Conservation (phyloP, 495 filamentous ascomycete species). For the Aspergillus affinis region DNA sequence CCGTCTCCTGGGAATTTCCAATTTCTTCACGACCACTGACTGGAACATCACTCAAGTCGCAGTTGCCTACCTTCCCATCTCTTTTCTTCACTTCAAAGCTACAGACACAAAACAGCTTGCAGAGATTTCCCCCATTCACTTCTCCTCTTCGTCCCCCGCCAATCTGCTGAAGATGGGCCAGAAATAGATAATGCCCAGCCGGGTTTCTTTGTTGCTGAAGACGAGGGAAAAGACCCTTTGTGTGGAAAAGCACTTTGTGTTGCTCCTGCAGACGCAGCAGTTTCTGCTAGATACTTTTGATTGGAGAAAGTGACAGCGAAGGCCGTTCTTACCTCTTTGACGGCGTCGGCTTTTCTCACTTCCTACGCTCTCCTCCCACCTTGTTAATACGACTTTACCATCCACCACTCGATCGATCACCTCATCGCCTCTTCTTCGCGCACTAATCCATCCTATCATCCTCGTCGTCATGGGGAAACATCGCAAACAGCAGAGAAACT, state of each 20-base stretch:
- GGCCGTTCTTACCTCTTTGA: background rate
- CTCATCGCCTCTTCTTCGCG: background rate
- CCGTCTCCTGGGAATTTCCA: background rate
- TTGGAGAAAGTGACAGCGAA: background rate
- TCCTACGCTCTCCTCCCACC: background rate
- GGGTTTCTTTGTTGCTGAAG: background rate
- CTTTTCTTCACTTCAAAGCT: background rate
- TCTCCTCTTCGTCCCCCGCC: background rate
- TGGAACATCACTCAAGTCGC: background rate
- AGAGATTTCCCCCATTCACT: background rate
- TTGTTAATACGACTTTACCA: background rate
- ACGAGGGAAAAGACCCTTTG: background rate
- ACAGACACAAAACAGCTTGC: background rate
- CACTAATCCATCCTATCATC: background rate
- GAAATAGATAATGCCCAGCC: background rate
- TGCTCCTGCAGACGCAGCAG: background rate
- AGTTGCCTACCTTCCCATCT: background rate
- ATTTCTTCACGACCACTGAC: background rate
- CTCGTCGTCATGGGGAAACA: constrained; percentile 3
- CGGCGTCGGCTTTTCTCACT: background rate
- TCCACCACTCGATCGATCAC: background rate
- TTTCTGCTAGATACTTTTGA: background rate
- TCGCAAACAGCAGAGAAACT: constrained; percentile 13
- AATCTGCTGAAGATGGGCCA: background rate
- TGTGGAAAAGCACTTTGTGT: background rate